A percentile compares a stretch with the other conserved stretches of the same genome.
phyloP scores from a whole-genome alignment of 2,329 filamentous ascomycete species.

The Diaporthe humulicola region DNA sequence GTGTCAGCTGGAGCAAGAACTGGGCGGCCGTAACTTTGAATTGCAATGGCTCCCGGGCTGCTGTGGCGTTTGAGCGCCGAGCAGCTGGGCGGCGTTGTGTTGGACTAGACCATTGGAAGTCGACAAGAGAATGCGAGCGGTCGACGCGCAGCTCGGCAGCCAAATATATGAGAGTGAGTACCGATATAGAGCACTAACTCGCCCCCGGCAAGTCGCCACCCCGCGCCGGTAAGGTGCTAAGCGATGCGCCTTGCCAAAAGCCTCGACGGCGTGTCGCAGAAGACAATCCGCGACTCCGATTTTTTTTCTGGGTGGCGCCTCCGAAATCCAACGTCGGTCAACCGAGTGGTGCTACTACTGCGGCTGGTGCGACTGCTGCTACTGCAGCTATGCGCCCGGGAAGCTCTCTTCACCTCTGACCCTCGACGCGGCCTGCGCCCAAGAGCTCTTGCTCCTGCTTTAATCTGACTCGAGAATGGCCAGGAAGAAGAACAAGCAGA shows the following conservation, averaged over 20 bases:
- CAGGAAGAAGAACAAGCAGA: constrained; percentile 62
- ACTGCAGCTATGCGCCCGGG: constrained; percentile 12
- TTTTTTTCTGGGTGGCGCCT: constrained; percentile 1
- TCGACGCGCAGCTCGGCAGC: not conserved
- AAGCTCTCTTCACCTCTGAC: not conserved
- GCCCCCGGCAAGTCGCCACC: not conserved
- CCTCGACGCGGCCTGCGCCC: constrained; percentile 9
- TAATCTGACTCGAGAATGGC: constrained; percentile 52
- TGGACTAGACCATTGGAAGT: not conserved
- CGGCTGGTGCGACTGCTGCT: constrained; percentile 3
- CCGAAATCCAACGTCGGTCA: constrained; percentile 23
- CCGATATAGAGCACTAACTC: constrained; percentile 12
- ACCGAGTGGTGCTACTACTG: constrained; percentile 20
- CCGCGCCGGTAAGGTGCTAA: not conserved
- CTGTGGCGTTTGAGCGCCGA: constrained; percentile 15
- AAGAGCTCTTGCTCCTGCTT: not conserved
- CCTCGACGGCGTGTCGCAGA: constrained; percentile 4
- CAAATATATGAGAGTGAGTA: not conserved
- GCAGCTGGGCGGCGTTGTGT: constrained; percentile 12
- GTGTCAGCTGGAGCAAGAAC: not conserved
- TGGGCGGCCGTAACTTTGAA: not conserved
- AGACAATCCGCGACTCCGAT: constrained; percentile 21
- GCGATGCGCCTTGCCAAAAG: constrained; percentile 3
- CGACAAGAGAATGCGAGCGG: constrained; percentile 24
- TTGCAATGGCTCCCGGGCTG: not conserved